Conservation (phyloP, 176 grass and related monocot species). For the Zoysia pacifica region DNA sequence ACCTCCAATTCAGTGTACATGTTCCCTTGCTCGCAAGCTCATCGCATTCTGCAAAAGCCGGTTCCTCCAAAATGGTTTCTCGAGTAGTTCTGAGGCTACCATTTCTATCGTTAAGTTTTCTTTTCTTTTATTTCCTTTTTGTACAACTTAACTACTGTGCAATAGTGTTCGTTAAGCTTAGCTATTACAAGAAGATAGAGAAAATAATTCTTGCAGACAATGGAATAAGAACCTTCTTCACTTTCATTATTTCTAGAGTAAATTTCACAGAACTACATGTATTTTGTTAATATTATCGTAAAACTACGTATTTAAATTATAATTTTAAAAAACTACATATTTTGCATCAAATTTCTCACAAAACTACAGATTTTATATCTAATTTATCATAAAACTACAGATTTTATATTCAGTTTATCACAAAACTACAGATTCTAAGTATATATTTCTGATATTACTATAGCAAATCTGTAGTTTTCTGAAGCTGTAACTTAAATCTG, state of each 20-base stretch:
- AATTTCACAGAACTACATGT: no score
- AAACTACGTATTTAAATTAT: no score
- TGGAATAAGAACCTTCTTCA: slow-evolving; percentile 28
- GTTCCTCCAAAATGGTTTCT: slow-evolving; percentile 12
- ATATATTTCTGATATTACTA: no score
- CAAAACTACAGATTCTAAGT: no score
- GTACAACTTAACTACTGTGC: neutral
- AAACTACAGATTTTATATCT: no score
- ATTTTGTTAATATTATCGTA: no score
- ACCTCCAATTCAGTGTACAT: neutral
- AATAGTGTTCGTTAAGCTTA: slow-evolving; percentile 17
- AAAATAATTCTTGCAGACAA: slow-evolving; percentile 5
- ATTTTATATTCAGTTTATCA: no score
- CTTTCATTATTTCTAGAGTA: neutral
- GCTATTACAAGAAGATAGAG: slow-evolving; percentile 12
- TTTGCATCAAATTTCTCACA: no score
- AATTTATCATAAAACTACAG: no score
- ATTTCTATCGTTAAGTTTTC: slow-evolving; percentile 5
- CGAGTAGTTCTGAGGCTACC: neutral
- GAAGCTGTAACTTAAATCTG: no score
- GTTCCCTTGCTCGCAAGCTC: slow-evolving; percentile 27
- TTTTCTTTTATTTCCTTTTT: neutral
- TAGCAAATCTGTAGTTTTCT: no score
- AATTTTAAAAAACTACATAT: no score
- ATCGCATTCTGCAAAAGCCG: slow-evolving; percentile 16